A percentile compares a stretch with the other conserved stretches of the same genome.
Evolutionary conservation across 73 alveolate genomes (phyloP).

Genomic region (Paramecium pentaurelia): DNA sequence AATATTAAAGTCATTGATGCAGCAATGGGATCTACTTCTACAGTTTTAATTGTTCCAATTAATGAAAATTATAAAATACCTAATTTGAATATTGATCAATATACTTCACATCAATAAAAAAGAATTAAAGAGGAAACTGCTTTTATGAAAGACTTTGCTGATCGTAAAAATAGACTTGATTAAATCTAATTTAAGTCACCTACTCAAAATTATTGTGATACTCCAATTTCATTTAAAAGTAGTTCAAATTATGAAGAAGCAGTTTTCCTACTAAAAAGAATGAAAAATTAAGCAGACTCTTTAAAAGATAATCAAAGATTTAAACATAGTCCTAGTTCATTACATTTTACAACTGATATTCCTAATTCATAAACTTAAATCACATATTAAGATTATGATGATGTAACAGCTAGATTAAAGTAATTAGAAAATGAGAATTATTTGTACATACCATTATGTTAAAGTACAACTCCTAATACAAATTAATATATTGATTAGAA

Average conservation of each 20-base stretch:
- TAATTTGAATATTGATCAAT: not conserved
- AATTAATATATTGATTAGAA: not conserved
- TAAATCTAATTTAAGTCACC: slow-evolving; percentile 1
- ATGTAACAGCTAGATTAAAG: not conserved
- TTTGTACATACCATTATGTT: not conserved
- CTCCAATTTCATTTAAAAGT: not conserved
- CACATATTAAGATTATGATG: not conserved
- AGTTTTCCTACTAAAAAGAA: not conserved
- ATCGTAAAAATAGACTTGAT: not conserved
- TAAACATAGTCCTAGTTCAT: not conserved
- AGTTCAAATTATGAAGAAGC: not conserved
- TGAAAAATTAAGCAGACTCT: not conserved
- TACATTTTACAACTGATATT: not conserved
- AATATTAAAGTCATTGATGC: not conserved
- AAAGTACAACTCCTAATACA: not conserved
- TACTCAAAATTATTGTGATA: not conserved
- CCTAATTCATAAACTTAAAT: not conserved
- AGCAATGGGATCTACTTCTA: not conserved
- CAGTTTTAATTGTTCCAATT: not conserved
- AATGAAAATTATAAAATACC: not conserved
- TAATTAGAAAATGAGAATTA: not conserved
- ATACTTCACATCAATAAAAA: not conserved
- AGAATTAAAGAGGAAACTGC: not conserved
- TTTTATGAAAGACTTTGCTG: not conserved
- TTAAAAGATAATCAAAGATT: not conserved